Base-by-base conservation (phyloP, 129 eudicot genomes). In the Flaveria ramosissima region DNA sequence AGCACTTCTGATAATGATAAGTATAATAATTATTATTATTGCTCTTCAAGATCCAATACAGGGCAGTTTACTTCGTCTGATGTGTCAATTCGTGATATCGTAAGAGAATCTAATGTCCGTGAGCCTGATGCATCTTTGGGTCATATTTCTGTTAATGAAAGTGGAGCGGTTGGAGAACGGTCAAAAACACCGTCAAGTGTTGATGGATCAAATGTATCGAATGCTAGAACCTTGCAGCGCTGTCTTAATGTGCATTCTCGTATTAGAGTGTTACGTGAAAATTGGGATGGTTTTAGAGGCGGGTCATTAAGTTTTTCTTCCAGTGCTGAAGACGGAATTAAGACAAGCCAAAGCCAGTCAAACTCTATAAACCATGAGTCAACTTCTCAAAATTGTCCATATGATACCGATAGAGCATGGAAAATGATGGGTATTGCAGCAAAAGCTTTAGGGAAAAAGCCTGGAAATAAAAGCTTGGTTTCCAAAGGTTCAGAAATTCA, bases 341-440 rank as follows among this genome's bases (percentile, higher is more conserved):
- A 30, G 16, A 30, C 69, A 63, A 32, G 69, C 16, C 46, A 63
- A 63, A 63, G 42, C 32, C 46, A 63, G 69, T 63, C 46, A 62
- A 30, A 5, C 7, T 82, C 89, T 59, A 55, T 72, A 39, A 74
- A 61, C 16, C 21, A 80, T 67, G 72, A 66, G 71, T 50, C 68
- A 51, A 11, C 75, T 24, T 77, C 71, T 30, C 62, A 43, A 45
- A 75, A 73, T 30, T 43, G 77, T 50, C 36, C 70, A 3, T 68
- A 64, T 39, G 82, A 88, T 78, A 82, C 82, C 55, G 79, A 84
- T 43, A 93, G 78, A 84, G 98, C 98, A 32, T 93, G 98, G 98
- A 90, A 84, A 73, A 84, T 88, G 91, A 68, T 93, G 92, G 80
- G 84, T 84, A 74, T 80, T 47, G 84, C 80, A 39, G 95, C 98